These are phyloP conservation scores for Collybiopsis luxurians DNA, from an alignment of 768 basidiomycete genomes.

Conservation along the genomic window DNA sequence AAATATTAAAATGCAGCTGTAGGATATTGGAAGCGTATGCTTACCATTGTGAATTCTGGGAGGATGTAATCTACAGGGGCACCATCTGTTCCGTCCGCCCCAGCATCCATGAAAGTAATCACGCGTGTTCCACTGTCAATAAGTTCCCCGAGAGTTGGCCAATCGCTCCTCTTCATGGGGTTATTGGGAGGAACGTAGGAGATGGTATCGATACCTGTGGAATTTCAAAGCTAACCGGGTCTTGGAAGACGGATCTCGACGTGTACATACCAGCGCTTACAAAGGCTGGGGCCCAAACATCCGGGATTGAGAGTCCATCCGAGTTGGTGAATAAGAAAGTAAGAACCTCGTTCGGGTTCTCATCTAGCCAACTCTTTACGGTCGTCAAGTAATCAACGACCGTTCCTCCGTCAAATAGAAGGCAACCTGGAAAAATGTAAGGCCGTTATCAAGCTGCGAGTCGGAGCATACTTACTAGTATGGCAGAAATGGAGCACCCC, in stretches of 20 bases:
- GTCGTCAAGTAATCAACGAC: slow-evolving; percentile 29
- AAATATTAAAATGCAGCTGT: background rate
- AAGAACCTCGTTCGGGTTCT: slow-evolving; percentile 47
- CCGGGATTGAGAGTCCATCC: slow-evolving; percentile 32
- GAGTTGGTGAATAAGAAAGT: slow-evolving; percentile 47
- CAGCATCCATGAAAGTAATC: slow-evolving; percentile 47
- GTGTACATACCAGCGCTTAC: slow-evolving; percentile 24
- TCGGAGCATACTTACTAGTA: slow-evolving; percentile 40
- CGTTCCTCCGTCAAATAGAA: slow-evolving; percentile 52
- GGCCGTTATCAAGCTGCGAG: too few relatives aligned
- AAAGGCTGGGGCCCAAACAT: slow-evolving; percentile 34
- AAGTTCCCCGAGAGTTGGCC: slow-evolving; percentile 48
- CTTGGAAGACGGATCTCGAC: background rate
- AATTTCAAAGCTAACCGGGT: background rate
- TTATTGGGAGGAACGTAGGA: slow-evolving; percentile 34
- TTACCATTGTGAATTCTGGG: slow-evolving; percentile 33
- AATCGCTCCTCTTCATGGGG: slow-evolving; percentile 26
- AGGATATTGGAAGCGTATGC: background rate
- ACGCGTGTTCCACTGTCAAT: slow-evolving; percentile 43
- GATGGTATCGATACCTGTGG: slow-evolving; percentile 21
- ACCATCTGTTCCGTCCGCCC: slow-evolving; percentile 20
- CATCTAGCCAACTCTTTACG: slow-evolving; percentile 35
- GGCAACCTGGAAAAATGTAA: slow-evolving; percentile 15
- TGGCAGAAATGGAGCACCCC: slow-evolving; percentile 65
- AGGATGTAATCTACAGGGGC: slow-evolving; percentile 30